Evolutionary conservation across 208 protist genomes (phyloP).

Genomic region (Trichomonas gallinae): DNA sequence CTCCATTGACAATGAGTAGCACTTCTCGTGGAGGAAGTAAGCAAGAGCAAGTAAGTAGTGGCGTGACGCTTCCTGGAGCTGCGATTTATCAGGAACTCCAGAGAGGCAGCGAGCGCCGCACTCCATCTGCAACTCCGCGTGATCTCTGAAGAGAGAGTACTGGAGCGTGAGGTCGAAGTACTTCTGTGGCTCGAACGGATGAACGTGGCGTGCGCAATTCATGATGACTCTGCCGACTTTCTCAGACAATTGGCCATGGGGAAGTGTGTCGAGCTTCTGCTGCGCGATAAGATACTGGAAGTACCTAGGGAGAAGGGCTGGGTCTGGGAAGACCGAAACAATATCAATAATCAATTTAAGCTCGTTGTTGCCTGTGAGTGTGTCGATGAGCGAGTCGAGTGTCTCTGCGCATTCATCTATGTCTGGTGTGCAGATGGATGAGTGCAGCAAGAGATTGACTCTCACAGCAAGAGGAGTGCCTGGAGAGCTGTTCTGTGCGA

Average conservation of each 20-base stretch:
- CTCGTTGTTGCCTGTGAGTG: neutral
- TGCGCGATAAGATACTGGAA: neutral
- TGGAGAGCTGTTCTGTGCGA: neutral
- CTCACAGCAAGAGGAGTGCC: neutral
- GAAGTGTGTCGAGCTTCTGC: neutral
- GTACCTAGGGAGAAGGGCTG: neutral
- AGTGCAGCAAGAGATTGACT: neutral
- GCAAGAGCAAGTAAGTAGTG: neutral
- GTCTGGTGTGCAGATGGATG: neutral
- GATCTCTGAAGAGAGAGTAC: neutral
- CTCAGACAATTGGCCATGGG: neutral
- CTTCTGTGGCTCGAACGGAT: neutral
- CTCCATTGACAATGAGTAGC: neutral
- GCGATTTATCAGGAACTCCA: neutral
- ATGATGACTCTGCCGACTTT: neutral
- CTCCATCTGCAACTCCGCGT: neutral
- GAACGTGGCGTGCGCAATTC: neutral
- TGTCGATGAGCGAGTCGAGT: neutral
- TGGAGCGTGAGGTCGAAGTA: neutral
- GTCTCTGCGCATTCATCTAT: neutral
- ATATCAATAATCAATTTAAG: neutral
- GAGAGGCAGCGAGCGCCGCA: neutral
- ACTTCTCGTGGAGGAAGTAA: slow-evolving; percentile 3
- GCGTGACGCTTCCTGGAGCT: neutral
- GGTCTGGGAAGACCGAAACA: neutral